Percentiles rank a stretch among this genome's conserved stretches.
phyloP scores from a whole-genome alignment of 2,329 filamentous ascomycete genomes.

The Lecanicillium sp. region DNA sequence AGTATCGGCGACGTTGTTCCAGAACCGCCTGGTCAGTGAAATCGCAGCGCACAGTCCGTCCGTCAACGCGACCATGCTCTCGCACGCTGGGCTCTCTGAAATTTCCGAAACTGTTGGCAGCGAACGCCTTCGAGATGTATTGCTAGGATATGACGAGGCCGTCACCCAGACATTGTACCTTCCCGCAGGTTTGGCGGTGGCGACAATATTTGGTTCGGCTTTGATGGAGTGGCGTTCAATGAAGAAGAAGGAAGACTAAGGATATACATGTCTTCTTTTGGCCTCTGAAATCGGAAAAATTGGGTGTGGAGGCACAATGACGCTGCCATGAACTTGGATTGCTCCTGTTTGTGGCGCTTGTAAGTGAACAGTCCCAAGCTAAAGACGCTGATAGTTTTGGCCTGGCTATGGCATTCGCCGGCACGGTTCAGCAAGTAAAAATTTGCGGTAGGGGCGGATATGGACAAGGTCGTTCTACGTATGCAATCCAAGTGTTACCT shows the following conservation, averaged over 20 bases:
- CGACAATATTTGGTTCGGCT: background rate
- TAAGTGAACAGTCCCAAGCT: too few species aligned
- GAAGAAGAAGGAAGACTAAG: slow-evolving; percentile 1
- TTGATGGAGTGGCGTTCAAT: background rate
- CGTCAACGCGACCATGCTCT: background rate
- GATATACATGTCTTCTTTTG: too few species aligned
- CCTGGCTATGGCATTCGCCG: too few species aligned
- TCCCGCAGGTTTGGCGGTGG: background rate
- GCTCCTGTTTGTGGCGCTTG: too few species aligned
- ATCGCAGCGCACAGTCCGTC: background rate
- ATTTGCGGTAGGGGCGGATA: too few species aligned
- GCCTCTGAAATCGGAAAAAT: too few species aligned
- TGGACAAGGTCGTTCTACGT: too few species aligned
- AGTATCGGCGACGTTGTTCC: background rate
- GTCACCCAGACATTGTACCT: background rate
- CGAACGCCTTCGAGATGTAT: background rate
- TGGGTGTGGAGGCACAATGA: too few species aligned
- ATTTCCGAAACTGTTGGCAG: background rate
- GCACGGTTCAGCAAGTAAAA: too few species aligned
- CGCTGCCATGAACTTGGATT: too few species aligned
- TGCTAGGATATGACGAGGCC: background rate
- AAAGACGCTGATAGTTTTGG: too few species aligned
- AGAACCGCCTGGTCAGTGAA: background rate
- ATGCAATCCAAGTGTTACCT: too few species aligned
- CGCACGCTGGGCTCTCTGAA: background rate